Conservation (phyloP, 129 eudicot species). For the Tanacetum coccineum region DNA sequence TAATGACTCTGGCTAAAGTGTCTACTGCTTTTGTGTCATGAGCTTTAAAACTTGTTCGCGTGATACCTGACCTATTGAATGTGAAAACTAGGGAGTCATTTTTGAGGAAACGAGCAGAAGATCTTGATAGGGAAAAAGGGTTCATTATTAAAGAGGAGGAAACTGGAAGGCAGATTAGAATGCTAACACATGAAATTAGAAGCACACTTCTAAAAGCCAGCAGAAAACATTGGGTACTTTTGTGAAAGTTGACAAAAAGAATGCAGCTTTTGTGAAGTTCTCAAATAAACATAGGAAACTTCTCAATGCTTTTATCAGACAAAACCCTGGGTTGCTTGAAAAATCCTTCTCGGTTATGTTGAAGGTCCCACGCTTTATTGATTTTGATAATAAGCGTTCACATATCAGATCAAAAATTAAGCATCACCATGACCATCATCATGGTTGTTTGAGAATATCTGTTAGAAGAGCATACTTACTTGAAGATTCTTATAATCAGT, state of each 20-base stretch:
- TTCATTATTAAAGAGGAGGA: conserved; percentile 42
- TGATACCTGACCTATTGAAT: conserved; percentile 43
- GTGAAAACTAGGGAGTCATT: conserved; percentile 40
- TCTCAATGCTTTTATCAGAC: too few relatives aligned
- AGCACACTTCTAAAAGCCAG: too few relatives aligned
- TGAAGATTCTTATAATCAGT: conserved; percentile 96
- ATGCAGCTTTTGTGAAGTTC: conserved; percentile 75
- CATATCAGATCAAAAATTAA: conserved; percentile 97
- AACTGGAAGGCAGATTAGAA: conserved; percentile 51
- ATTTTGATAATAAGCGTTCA: conserved; percentile 90
- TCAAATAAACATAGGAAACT: conserved; percentile 83
- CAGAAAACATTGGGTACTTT: too few relatives aligned
- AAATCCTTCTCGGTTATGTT: conserved; percentile 93
- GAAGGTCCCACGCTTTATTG: conserved; percentile 94
- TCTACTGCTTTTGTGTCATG: conserved; percentile 49
- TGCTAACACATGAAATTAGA: conserved; percentile 56
- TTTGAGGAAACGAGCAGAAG: conserved; percentile 43
- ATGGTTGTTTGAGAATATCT: conserved; percentile 84
- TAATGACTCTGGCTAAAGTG: conserved; percentile 43
- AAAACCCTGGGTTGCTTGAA: too few relatives aligned
- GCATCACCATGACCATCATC: conserved; percentile 97
- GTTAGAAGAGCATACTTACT: conserved; percentile 96
- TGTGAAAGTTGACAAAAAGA: too few relatives aligned
- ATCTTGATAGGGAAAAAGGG: conserved; percentile 54
- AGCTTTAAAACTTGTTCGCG: conserved; percentile 44